phyloP scores from a whole-genome alignment of 768 basidiomycete genomes.

The Tulasnella sp. region DNA sequence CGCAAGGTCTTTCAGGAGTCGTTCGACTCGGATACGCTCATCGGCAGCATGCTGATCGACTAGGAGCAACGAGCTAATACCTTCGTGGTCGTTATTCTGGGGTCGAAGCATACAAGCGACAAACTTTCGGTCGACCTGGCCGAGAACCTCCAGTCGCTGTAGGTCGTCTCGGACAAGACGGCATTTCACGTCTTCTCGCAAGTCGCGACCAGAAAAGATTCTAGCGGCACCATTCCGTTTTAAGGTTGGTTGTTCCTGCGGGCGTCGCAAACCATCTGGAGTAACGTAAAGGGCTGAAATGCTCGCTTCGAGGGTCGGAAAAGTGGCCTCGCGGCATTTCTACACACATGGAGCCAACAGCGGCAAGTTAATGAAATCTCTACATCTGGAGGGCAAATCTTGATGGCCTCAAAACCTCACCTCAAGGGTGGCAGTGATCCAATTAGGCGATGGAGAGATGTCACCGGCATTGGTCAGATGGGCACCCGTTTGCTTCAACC shows the following conservation, averaged over 20 bases:
- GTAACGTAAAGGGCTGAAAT: constrained; percentile 31
- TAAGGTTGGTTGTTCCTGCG: background rate
- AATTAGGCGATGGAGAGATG: background rate
- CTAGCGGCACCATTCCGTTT: background rate
- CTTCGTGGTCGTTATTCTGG: constrained; percentile 15
- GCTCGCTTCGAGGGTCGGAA: constrained; percentile 29
- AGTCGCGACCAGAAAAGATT: no score
- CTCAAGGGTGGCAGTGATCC: constrained; percentile 7
- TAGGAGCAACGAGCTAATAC: constrained; percentile 44
- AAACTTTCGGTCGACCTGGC: constrained; percentile 87
- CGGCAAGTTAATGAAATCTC: no score
- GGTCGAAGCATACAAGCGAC: constrained; percentile 55
- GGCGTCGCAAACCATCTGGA: no score
- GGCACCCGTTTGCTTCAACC: constrained; percentile 5
- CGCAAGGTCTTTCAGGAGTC: constrained; percentile 46
- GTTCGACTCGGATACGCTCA: constrained; percentile 86
- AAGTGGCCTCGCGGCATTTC: background rate
- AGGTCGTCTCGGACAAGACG: constrained; percentile 47
- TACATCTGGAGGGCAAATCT: no score
- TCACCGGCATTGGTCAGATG: background rate
- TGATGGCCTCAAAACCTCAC: background rate
- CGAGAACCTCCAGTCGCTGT: constrained; percentile 47
- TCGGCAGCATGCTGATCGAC: constrained; percentile 99
- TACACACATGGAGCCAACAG: no score
- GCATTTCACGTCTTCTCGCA: background rate